These are phyloP conservation scores for Amanita exitialis DNA, from an alignment of 768 basidiomycete genomes.

Conservation along the genomic window DNA sequence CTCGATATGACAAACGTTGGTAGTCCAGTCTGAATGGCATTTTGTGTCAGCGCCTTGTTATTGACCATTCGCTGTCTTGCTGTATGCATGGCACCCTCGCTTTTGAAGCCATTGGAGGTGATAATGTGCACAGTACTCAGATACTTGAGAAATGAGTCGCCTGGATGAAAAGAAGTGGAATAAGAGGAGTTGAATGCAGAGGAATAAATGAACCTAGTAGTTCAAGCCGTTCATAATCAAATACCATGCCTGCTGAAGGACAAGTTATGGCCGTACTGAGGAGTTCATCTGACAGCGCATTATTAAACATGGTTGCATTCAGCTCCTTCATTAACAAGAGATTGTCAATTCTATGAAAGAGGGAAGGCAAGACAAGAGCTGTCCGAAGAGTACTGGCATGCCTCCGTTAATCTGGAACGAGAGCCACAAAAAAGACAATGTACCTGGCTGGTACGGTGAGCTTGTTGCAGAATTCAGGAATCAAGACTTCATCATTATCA, in stretches of 20 bases:
- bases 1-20: conserved; percentile 68
- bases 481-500: conserved; percentile 43
- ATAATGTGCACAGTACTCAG: conserved; percentile 67
- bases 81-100: conserved; percentile 60
- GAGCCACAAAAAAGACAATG: conserved; percentile 7
- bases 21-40: conserved; percentile 47
- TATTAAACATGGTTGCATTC: conserved; percentile 56
- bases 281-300: conserved; percentile 48
- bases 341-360: conserved; percentile 64
- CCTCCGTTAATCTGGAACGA: conserved; percentile 4
- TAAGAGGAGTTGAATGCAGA: neutral
- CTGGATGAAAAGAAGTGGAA: conserved; percentile 22
- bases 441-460: conserved; percentile 69
- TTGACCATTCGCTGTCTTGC: conserved; percentile 63
- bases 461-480: conserved; percentile 74
- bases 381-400: conserved; percentile 52
- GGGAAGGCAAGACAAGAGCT: conserved; percentile 62
- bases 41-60: conserved; percentile 54
- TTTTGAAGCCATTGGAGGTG: conserved; percentile 51
- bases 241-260: conserved; percentile 58
- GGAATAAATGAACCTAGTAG: conserved; percentile 49
- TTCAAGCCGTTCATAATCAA: conserved; percentile 80
- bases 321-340: conserved; percentile 70
- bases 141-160: conserved; percentile 81
- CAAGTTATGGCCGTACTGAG: conserved; percentile 61